These are phyloP conservation scores for Candida glucosophila DNA, from an alignment of 1,139 yeast genomes.

Conservation along the genomic window DNA sequence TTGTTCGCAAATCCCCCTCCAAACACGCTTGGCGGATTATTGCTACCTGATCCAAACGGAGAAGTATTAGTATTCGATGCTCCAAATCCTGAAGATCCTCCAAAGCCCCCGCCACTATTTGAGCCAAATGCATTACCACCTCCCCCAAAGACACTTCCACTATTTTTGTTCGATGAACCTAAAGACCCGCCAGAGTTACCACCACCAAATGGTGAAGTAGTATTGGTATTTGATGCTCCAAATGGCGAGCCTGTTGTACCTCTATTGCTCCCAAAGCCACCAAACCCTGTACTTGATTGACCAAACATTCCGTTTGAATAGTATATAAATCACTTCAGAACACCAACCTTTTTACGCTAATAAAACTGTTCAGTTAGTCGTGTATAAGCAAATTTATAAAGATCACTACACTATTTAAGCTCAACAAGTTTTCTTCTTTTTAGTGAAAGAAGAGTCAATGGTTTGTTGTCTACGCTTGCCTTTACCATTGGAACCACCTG, in stretches of 20 bases:
- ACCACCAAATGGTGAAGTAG: conserved; percentile 29
- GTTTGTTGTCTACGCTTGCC: no score
- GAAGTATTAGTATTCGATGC: conserved; percentile 13
- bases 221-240: conserved; percentile 28
- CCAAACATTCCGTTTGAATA: conserved; percentile 32
- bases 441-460: no score
- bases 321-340: no score
- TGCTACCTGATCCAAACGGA: conserved; percentile 16
- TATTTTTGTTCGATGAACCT: conserved; percentile 16
- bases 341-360: no score
- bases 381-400: no score
- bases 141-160: conserved; percentile 21
- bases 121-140: conserved; percentile 15
- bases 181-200: conserved; percentile 9
- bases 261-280: no score
- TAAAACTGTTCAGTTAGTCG: no score
- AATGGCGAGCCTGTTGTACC: no score
- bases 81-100: conserved; percentile 20
- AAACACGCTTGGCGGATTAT: conserved; percentile 8
- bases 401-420: no score
- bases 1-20: no score
- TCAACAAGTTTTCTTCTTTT: no score
- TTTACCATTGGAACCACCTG: conserved; percentile 5
- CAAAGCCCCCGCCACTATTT: conserved; percentile 12
- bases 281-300: conserved; percentile 45